phyloP scores from a whole-genome alignment of 1,284 basidiomycete genomes.

The Ustilago crameri region DNA sequence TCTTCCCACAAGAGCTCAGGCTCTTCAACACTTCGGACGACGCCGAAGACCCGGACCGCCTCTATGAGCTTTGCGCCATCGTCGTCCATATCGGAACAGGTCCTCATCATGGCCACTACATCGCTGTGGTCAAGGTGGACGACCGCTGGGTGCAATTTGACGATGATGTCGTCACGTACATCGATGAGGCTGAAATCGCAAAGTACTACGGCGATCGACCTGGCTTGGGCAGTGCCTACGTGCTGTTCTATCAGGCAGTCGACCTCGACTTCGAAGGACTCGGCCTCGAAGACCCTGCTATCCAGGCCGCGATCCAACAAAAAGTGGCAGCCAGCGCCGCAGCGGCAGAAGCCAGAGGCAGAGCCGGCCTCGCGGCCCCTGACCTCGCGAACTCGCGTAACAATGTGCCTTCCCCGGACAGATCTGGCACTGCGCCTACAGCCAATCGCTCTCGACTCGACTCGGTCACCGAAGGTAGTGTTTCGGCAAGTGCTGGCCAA shows the following conservation, averaged over 20 bases:
- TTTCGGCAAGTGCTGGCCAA: constrained; percentile 10
- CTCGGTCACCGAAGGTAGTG: constrained; percentile 35
- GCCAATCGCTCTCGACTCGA: constrained; percentile 29
- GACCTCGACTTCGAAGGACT: constrained; percentile 71
- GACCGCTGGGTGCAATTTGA: constrained; percentile 89
- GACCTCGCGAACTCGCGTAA: constrained; percentile 17
- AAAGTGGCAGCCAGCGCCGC: constrained; percentile 7
- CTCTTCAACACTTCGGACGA: constrained; percentile 98
- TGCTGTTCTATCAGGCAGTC: constrained; percentile 94
- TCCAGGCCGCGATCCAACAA: constrained; percentile 25
- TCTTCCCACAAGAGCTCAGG: constrained; percentile 91
- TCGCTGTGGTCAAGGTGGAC: constrained; percentile 90
- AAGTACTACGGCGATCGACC: constrained; percentile 93
- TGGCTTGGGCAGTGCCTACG: constrained; percentile 86
- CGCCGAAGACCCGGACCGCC: constrained; percentile 81
- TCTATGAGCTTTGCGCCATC: constrained; percentile 94
- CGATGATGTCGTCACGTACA: constrained; percentile 87
- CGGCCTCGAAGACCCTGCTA: constrained; percentile 30
- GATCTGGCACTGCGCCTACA: constrained; percentile 22
- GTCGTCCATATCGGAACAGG: constrained; percentile 97
- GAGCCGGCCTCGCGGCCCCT: constrained; percentile 21
- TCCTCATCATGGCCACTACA: constrained; percentile 95
- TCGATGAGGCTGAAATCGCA: constrained; percentile 87
- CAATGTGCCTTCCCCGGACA: constrained; percentile 27
- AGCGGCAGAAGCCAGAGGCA: constrained; percentile 18